Evolutionary conservation across 805 yeast species (phyloP), one percentile per base, ranked within the genome.

Genomic region (Teunomyces atbi): DNA sequence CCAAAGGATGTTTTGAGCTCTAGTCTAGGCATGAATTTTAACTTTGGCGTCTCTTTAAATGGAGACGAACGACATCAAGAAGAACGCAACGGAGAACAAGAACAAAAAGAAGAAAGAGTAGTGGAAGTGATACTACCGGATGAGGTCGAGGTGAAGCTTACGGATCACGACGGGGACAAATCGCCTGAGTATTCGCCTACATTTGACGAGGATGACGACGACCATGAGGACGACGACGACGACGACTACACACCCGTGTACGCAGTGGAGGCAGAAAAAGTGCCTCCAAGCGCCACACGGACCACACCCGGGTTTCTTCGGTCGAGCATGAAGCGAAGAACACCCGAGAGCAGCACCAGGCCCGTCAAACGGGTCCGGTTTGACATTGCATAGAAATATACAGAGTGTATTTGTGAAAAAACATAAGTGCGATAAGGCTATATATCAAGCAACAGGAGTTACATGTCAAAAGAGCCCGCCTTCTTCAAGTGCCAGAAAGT

Each of bases 401-500:
- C 40, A 36, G 12, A 21, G 26, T n/a, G 28, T 20, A 33, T 13
- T 18, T 12, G 39, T 15, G 21, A 19, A 33, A 19, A 19, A 19
- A 19, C 20, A 19, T 30, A 15, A 6, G 32, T 11, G 32, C 32
- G 13, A 29, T 29, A 8, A 6, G 37, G 23, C 33, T 30, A 30
- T 30, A 30, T 8, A 16, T 18, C 3, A 34, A 34, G 21, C 21
- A 34, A 34, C 37, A 4, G 13, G 18, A 16, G 23, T 21, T 30
- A 41, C 45, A 37, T 42, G 27, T 36, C 41, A 23, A 49, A 49
- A 37, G 51, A 47, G 65, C 97, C 97, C 52, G 92, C 75, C 81
- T 91, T 91, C 82, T 84, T 86, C 76, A 89, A 74, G 78, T 89
- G 94, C 76, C 84, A 88, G 73, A 71, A 84, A 54, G 80, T 74